Evolutionary conservation across 1,284 basidiomycete species (phyloP).

Genomic region (Coriolopsis trogii): DNA sequence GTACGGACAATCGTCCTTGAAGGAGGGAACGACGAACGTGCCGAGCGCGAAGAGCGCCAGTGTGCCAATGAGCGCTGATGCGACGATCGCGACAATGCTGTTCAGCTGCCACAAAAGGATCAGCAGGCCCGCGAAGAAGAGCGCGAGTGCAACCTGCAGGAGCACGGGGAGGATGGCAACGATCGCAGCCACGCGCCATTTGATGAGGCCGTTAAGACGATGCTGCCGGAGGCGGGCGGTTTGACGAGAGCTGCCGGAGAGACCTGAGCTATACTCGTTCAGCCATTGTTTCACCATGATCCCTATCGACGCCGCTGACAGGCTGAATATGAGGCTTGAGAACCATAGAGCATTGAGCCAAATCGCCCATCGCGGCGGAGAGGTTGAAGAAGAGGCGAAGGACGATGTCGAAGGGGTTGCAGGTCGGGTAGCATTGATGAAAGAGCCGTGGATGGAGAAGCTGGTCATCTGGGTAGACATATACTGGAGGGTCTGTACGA

Average conservation of each 20-base stretch:
- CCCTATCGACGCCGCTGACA: conserved; percentile 14
- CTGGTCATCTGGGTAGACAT: conserved; percentile 18
- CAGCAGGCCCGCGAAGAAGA: conserved; percentile 30
- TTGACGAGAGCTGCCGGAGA: not conserved
- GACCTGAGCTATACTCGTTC: conserved; percentile 2
- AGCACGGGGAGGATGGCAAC: conserved; percentile 32
- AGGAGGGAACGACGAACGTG: conserved; percentile 7
- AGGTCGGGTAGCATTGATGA: conserved; percentile 6
- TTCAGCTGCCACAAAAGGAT: conserved; percentile 8
- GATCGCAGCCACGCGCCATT: conserved; percentile 32
- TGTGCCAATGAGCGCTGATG: conserved; percentile 1
- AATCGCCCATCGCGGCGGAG: not conserved
- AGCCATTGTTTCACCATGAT: conserved; percentile 14
- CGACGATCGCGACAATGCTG: conserved; percentile 2
- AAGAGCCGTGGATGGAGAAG: not conserved
- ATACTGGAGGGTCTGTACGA: not conserved
- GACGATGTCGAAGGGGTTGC: not conserved
- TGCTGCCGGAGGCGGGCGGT: conserved; percentile 20
- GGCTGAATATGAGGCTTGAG: conserved; percentile 18
- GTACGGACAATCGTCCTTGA: conserved; percentile 7
- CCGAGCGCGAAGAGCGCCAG: not conserved
- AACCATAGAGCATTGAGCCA: conserved; percentile 8
- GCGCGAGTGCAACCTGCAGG: conserved; percentile 30
- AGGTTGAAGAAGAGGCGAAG: not conserved
- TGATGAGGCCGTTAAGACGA: conserved; percentile 30